Base-by-base conservation (phyloP, 2,329 filamentous ascomycete genomes). In the Trichoderma atroviride region DNA sequence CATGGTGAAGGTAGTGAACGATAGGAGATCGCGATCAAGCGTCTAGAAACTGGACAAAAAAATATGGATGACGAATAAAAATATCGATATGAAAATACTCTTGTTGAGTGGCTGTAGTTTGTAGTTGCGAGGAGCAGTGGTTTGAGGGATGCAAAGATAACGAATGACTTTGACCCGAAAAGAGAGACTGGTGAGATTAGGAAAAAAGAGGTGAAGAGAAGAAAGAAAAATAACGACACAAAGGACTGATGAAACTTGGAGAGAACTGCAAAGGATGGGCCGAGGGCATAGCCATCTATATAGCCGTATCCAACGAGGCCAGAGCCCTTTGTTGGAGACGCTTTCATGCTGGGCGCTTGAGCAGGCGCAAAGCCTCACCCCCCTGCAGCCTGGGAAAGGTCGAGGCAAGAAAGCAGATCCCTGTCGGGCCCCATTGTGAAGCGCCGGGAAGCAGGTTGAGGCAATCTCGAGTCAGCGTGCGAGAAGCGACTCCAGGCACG, bases 151-250 rank as follows among this genome's bases (percentile, higher is more conserved):
- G 74, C 79, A 84, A 86, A 86, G 83, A 79, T 82, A 88, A 82
- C 84, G 85, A 88, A 84, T 86, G 85, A 83, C 83, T 84, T 84
- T 86, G 82, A 79, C 79, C 74, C 74, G 70, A 62, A 74, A 75
- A 72, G 72, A 72, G 73, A 61, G 62, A 65, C 62, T 65, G 43
- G 52, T 47, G 13, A 53, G 52, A 56, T 50, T 68, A 59, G 62
- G 22, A 66, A 9, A 40, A 35, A 35, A 22, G 40, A 40, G 47
- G 33, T 19, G 40, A 57, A 53, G n/a, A 35, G 47, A 56, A 53
- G 27, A 70, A 22, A 52, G 9, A 11, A 37, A 50, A 68, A 57
- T 50, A 69, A 66, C 31, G n/a, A 69, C 58, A 69, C 58, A 57
- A 43, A 63, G 37, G 53, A 66, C 37, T 53, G 61, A 53, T 69